phyloP scores from a whole-genome alignment of 176 grass and related monocot species.

The Sorghum bicolor region DNA sequence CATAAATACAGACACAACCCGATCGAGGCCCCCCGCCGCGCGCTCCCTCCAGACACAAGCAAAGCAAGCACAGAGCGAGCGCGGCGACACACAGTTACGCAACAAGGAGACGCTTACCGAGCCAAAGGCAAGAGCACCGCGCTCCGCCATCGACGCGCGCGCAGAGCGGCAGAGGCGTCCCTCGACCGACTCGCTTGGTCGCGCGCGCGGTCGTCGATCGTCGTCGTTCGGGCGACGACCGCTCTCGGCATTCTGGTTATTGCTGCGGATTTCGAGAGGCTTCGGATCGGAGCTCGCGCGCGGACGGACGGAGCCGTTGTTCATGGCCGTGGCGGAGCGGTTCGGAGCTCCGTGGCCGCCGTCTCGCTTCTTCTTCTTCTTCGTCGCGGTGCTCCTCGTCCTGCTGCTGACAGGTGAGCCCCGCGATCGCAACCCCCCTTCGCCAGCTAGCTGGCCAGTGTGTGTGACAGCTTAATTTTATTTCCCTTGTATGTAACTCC shows the following conservation, averaged over 20 bases:
- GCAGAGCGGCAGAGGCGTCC: too few species aligned
- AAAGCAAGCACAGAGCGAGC: background rate
- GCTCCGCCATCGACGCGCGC: background rate
- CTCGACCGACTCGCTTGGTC: background rate
- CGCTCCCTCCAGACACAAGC: background rate
- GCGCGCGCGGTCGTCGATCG: too few species aligned
- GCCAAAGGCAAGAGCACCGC: too few species aligned
- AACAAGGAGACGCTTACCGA: background rate
- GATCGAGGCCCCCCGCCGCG: background rate
- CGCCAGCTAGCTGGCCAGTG: too few species aligned
- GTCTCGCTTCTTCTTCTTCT: background rate
- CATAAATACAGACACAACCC: background rate
- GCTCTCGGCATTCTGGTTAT: background rate
- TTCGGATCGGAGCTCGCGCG: background rate
- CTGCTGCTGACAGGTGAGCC: slow-evolving; percentile 32
- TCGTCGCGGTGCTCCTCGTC: background rate
- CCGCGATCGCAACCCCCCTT: background rate
- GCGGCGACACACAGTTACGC: background rate
- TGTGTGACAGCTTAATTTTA: background rate
- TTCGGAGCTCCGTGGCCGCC: background rate
- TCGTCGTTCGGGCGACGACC: background rate
- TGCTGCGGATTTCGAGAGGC: background rate
- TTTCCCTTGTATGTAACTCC: too few species aligned
- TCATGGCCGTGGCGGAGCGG: slow-evolving; percentile 21
- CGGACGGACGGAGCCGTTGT: too few species aligned